Evolutionary conservation across 192 early-diverging fungal genomes (phyloP).

Genomic region (Radiomyces spectabilis): DNA sequence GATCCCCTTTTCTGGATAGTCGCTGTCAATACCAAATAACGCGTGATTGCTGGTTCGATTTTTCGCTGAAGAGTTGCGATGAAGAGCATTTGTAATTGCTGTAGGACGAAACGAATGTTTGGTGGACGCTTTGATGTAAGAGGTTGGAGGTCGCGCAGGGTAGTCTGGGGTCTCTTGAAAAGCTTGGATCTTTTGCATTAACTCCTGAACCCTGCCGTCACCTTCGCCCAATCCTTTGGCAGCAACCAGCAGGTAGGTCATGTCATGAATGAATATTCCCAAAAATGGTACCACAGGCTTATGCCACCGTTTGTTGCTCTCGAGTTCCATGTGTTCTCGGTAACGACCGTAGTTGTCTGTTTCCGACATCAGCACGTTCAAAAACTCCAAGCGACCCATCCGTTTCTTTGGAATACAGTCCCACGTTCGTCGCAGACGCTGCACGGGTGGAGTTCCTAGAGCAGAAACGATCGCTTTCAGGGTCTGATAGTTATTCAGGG

Average conservation of each 20-base stretch:
- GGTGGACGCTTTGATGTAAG: conserved; percentile 37
- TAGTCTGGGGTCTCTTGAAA: conserved; percentile 54
- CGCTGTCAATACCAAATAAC: neutral
- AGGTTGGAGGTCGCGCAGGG: conserved; percentile 34
- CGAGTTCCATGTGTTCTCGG: conserved; percentile 48
- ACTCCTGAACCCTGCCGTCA: conserved; percentile 48
- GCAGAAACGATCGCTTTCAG: conserved; percentile 58
- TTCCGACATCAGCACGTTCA: conserved; percentile 53
- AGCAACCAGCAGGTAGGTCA: conserved; percentile 63
- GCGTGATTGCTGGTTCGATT: conserved; percentile 16
- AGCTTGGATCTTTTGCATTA: conserved; percentile 46
- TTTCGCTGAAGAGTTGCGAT: conserved; percentile 22
- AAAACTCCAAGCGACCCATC: conserved; percentile 37
- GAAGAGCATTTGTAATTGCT: conserved; percentile 37
- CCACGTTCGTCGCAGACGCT: conserved; percentile 63
- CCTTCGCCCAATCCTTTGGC: conserved; percentile 45
- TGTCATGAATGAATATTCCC: conserved; percentile 69
- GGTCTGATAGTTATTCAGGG: conserved; percentile 58
- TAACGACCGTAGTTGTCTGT: conserved; percentile 58
- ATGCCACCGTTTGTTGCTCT: no score
- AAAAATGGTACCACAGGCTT: conserved; percentile 66
- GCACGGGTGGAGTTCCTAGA: conserved; percentile 55
- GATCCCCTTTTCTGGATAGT: conserved; percentile 49
- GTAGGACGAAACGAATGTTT: conserved; percentile 42
- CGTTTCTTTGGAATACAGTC: conserved; percentile 51